Percentiles rank a stretch among this genome's conserved stretches.
These are phyloP conservation scores for Atkinsonella texensis DNA, from an alignment of 2,329 filamentous ascomycete genomes.

Conservation along the genomic window DNA sequence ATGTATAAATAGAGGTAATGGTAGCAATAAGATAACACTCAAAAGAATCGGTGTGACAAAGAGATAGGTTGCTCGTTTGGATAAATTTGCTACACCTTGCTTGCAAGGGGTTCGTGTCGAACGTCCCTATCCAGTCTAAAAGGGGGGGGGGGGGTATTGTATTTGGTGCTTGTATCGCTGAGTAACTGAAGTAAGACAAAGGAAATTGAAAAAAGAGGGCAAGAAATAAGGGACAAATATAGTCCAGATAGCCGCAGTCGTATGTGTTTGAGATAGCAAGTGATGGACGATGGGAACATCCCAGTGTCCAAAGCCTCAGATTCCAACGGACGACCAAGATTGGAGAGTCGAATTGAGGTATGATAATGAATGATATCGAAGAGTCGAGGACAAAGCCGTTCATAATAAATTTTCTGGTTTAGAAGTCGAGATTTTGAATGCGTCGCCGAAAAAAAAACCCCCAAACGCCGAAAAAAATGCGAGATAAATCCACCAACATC, in stretches of 20 bases:
- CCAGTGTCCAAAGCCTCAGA: not conserved
- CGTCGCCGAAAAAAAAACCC: not conserved
- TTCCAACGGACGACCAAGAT: not conserved
- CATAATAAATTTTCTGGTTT: conserved; percentile 12
- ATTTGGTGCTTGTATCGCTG: conserved; percentile 22
- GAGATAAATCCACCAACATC: conserved; percentile 8
- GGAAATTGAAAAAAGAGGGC: not conserved
- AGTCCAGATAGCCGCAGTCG: not conserved
- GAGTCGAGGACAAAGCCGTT: not conserved
- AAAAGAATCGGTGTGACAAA: conserved; percentile 13
- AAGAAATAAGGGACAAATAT: not conserved
- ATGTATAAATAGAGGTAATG: not conserved
- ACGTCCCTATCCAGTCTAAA: conserved; percentile 23
- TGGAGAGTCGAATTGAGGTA: not conserved
- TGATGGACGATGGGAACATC: not conserved
- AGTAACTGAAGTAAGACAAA: conserved; percentile 2
- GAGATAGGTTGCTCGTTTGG: conserved; percentile 15
- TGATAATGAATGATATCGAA: not conserved
- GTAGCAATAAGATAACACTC: conserved; percentile 11
- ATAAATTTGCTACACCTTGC: conserved; percentile 17
- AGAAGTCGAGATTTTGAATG: conserved; percentile 5
- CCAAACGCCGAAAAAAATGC: conserved; percentile 6
- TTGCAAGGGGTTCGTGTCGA: conserved; percentile 12
- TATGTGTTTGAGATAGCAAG: not conserved
- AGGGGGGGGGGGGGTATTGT: conserved; percentile 13